phyloP scores from a whole-genome alignment of 352 stramenopile genomes.

The Phytophthora tubulina region DNA sequence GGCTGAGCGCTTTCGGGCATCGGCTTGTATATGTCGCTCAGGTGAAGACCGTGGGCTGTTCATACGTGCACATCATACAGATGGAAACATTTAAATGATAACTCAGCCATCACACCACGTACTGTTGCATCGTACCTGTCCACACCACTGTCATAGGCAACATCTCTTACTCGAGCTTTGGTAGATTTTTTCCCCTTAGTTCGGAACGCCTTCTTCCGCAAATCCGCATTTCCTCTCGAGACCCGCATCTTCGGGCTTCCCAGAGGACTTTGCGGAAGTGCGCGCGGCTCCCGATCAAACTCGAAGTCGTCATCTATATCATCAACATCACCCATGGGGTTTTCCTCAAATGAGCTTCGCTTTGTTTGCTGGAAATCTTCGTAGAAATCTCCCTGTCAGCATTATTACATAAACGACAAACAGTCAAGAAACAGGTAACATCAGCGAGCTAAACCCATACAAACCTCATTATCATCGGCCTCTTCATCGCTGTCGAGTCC shows the following conservation, averaged over 20 bases:
- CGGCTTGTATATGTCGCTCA: conserved; percentile 64
- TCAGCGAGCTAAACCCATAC: background rate
- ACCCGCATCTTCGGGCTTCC: conserved; percentile 65
- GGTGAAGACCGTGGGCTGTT: conserved; percentile 82
- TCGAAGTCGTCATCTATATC: conserved; percentile 91
- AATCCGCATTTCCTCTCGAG: conserved; percentile 45
- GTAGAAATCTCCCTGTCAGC: conserved; percentile 70
- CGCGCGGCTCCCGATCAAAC: conserved; percentile 81
- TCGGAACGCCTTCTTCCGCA: conserved; percentile 57
- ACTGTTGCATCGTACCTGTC: conserved; percentile 64
- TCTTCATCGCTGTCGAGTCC: conserved; percentile 88
- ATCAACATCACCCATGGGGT: conserved; percentile 73
- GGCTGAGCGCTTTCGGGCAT: conserved; percentile 53
- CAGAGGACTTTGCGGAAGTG: conserved; percentile 56
- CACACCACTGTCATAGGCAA: conserved; percentile 78
- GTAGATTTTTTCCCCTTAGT: conserved; percentile 63
- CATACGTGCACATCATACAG: conserved; percentile 17
- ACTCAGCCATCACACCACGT: background rate
- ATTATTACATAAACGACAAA: background rate
- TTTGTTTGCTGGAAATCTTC: conserved; percentile 77
- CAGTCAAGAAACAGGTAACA: conserved; percentile 4
- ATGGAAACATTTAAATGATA: conserved; percentile 10
- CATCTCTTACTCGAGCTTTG: conserved; percentile 66
- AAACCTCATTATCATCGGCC: conserved; percentile 86
- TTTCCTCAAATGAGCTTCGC: conserved; percentile 84